phyloP scores from a whole-genome alignment of 129 eudicot genomes.

The Pseudognaphalium luteoalbum region DNA sequence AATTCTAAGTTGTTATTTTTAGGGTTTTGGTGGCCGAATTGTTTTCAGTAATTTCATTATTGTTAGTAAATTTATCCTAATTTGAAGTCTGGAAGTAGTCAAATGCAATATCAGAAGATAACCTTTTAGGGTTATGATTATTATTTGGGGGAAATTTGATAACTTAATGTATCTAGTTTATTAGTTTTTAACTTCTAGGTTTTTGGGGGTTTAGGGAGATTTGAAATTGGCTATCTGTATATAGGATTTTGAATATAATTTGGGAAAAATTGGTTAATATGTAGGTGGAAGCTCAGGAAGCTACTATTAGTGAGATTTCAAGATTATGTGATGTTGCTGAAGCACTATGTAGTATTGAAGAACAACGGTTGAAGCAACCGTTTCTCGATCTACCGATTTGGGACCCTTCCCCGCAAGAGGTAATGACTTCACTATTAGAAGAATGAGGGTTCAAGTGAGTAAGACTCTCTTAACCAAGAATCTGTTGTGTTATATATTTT shows the following conservation, averaged over 20 bases:
- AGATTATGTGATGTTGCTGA: constrained; percentile 70
- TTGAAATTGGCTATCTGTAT: not conserved
- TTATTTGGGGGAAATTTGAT: not conserved
- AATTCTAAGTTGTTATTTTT: not conserved
- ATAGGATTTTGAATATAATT: constrained; percentile 32
- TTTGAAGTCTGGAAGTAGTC: not conserved
- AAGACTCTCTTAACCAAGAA: constrained; percentile 24
- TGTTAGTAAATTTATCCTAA: not conserved
- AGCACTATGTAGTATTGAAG: constrained; percentile 57
- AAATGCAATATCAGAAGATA: no score
- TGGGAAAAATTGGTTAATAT: constrained; percentile 14
- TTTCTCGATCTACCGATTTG: constrained; percentile 65
- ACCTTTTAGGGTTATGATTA: not conserved
- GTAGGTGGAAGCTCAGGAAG: constrained; percentile 78
- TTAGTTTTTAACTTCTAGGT: not conserved
- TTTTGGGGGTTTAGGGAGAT: constrained; percentile 7
- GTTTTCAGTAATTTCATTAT: constrained; percentile 7
- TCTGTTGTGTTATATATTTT: constrained; percentile 27
- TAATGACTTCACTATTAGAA: constrained; percentile 50
- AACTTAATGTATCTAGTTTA: not conserved
- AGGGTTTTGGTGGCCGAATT: constrained; percentile 6
- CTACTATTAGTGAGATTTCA: constrained; percentile 48
- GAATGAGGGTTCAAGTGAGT: constrained; percentile 32
- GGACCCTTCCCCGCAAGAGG: constrained; percentile 61
- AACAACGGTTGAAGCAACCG: constrained; percentile 47